These are phyloP conservation scores for Euphorbia tirucalli DNA, from an alignment of 345 rosid species.

Conservation along the genomic window DNA sequence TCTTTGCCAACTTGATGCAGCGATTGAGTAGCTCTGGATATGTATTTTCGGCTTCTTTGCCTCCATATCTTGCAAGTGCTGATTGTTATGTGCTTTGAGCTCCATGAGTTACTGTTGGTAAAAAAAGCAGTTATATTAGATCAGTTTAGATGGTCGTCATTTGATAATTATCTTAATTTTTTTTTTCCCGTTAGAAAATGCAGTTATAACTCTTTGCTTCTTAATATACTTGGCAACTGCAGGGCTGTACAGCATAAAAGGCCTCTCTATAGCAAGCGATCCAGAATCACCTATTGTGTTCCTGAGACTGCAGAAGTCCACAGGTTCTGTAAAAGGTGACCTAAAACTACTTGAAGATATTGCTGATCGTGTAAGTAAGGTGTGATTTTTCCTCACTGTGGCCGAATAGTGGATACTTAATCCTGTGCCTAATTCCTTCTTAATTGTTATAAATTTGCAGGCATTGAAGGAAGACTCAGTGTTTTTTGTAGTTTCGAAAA, in stretches of 20 bases:
- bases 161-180: no score
- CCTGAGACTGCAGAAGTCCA: slow-evolving; percentile 52
- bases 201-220: not conserved
- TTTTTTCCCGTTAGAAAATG: no score
- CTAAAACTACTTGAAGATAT: slow-evolving; percentile 63
- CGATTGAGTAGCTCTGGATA: slow-evolving; percentile 94
- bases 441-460: slow-evolving; percentile 34
- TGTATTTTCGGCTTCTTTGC: slow-evolving; percentile 94
- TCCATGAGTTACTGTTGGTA: no score
- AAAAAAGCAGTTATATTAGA: no score
- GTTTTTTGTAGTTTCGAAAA: slow-evolving; percentile 61
- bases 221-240: slow-evolving; percentile 19
- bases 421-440: not conserved
- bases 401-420: no score
- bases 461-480: slow-evolving; percentile 68
- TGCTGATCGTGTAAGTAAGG: slow-evolving; percentile 63
- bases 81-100: slow-evolving; percentile 11
- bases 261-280: slow-evolving; percentile 62
- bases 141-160: no score
- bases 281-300: slow-evolving; percentile 80
- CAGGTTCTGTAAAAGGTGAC: slow-evolving; percentile 59
- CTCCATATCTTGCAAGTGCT: slow-evolving; percentile 92
- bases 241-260: slow-evolving; percentile 56
- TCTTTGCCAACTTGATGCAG: slow-evolving; percentile 39
- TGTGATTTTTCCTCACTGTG: not conserved